These are phyloP conservation scores for Aspergillus transmontanensis DNA, from an alignment of 2,329 filamentous ascomycete species.

Conservation along the genomic window DNA sequence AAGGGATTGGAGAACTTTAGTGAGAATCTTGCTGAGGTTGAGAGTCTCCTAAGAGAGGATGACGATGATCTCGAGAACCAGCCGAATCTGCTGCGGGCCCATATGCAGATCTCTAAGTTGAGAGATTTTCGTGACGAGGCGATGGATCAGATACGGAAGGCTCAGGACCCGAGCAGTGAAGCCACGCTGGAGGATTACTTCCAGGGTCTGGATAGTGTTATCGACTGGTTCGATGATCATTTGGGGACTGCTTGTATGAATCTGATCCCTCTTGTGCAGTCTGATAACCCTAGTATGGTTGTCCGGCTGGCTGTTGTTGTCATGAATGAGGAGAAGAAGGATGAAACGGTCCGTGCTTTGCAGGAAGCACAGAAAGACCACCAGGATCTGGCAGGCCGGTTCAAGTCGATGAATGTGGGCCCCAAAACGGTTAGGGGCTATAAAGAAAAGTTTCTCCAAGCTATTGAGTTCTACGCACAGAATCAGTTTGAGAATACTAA, in stretches of 20 bases:
- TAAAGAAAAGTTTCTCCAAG: conserved; percentile 90
- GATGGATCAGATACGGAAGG: conserved; percentile 88
- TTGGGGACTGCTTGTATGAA: conserved; percentile 86
- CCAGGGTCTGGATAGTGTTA: conserved; percentile 77
- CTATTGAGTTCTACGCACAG: conserved; percentile 73
- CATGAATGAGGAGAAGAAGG: conserved; percentile 94
- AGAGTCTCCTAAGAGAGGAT: conserved; percentile 78
- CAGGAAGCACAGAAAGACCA: conserved; percentile 96
- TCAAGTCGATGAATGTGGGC: conserved; percentile 93
- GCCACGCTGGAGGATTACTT: conserved; percentile 90
- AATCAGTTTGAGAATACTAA: conserved; percentile 72
- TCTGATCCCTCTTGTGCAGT: conserved; percentile 81
- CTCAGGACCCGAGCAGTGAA: conserved; percentile 72
- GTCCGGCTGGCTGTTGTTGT: conserved; percentile 91
- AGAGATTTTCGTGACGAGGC: conserved; percentile 94
- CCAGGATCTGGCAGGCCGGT: conserved; percentile 87
- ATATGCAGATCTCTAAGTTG: conserved; percentile 89
- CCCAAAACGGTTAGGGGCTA: conserved; percentile 92
- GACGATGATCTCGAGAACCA: conserved; percentile 86
- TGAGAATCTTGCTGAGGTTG: conserved; percentile 72
- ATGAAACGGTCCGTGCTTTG: conserved; percentile 84
- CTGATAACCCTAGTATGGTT: conserved; percentile 84
- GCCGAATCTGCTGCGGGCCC: conserved; percentile 84
- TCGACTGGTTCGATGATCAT: conserved; percentile 96
- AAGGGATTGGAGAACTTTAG: conserved; percentile 86